Percentiles rank a stretch among this genome's conserved stretches.
These are phyloP conservation scores for Rhizopogon roseolus DNA, from an alignment of 768 basidiomycete genomes.

Conservation along the genomic window DNA sequence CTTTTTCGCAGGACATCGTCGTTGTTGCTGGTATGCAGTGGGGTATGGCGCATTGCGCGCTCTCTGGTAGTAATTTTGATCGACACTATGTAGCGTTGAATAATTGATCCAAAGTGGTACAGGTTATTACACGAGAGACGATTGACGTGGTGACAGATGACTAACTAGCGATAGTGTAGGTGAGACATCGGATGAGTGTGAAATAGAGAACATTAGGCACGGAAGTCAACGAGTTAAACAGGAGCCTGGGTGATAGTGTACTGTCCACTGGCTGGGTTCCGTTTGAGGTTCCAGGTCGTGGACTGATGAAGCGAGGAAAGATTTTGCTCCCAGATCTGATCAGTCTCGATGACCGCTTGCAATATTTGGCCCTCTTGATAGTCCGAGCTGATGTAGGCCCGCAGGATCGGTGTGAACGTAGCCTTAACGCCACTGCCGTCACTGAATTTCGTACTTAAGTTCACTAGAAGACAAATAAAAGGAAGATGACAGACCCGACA, in stretches of 20 bases:
- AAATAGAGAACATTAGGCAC: background rate
- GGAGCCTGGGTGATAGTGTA: background rate
- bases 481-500: background rate
- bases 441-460: background rate
- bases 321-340: background rate
- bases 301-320: background rate
- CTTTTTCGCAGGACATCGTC: background rate
- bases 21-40: too few species aligned
- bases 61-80: background rate
- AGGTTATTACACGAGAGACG: too few species aligned
- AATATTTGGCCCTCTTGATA: background rate
- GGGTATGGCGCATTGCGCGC: too few species aligned
- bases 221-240: background rate
- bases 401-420: background rate
- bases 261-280: background rate
- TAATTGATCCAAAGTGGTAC: background rate
- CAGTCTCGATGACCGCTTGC: background rate
- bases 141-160: too few species aligned
- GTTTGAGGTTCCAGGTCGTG: background rate
- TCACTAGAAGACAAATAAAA: background rate
- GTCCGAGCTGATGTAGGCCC: background rate
- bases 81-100: background rate
- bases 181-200: too few species aligned
- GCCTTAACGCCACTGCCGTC: background rate
- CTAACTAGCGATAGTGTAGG: too few species aligned